These are phyloP conservation scores for Vanilla planifolia DNA, from an alignment of 106 monocot species.

Conservation along the genomic window DNA sequence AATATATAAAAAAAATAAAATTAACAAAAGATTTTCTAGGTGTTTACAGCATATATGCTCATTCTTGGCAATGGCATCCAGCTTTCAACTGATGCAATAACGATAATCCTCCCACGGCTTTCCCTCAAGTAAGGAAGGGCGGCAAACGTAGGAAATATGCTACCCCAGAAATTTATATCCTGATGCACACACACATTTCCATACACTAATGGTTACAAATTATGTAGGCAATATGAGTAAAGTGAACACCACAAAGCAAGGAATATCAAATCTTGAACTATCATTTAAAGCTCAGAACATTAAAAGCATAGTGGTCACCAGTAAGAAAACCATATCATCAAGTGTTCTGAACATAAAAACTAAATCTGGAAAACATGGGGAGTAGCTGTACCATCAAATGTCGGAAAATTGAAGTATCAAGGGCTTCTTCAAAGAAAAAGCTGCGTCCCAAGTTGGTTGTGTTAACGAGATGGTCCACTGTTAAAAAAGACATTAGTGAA, in stretches of 20 bases:
- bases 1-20: neutral
- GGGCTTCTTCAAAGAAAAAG: slow-evolving; percentile 63
- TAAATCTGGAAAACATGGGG: neutral
- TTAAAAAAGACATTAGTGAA: neutral
- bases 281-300: too few relatives aligned
- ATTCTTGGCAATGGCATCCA: slow-evolving; percentile 49
- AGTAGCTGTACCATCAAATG: slow-evolving; percentile 39
- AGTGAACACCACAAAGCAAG: neutral
- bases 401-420: slow-evolving; percentile 43
- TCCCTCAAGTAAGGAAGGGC: slow-evolving; percentile 36
- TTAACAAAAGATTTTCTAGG: neutral
- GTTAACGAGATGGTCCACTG: slow-evolving; percentile 78
- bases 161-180: slow-evolving; percentile 46
- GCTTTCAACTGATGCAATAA: slow-evolving; percentile 34
- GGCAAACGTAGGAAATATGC: slow-evolving; percentile 34
- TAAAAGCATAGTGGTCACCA: neutral
- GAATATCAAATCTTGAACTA: too few relatives aligned
- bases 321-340: slow-evolving; percentile 34
- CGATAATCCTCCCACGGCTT: slow-evolving; percentile 30
- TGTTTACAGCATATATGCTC: slow-evolving; percentile 40
- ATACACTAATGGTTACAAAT: neutral
- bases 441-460: slow-evolving; percentile 53
- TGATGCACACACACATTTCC: slow-evolving; percentile 3
- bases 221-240: neutral
- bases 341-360: too few relatives aligned